phyloP scores from a whole-genome alignment of 192 early-diverging fungal species.

The Coemansia sp. region DNA sequence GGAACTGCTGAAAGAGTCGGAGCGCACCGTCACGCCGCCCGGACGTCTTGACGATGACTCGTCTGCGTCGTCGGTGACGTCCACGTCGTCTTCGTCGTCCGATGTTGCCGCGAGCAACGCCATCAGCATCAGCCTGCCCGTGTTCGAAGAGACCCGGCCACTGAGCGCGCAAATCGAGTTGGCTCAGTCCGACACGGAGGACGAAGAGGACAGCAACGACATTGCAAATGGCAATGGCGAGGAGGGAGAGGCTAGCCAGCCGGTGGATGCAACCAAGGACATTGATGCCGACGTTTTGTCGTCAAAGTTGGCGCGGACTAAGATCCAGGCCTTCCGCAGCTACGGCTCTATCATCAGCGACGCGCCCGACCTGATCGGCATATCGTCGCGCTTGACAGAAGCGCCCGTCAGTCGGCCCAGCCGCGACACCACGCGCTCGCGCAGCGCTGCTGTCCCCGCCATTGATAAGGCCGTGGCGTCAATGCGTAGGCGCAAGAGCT shows the following conservation, averaged over 20 bases:
- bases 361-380: conserved; percentile 52
- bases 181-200: background rate
- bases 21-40: conserved; percentile 46
- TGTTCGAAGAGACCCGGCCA: conserved; percentile 10
- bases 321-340: conserved; percentile 31
- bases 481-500: conserved; percentile 9
- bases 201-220: background rate
- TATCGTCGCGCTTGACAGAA: conserved; percentile 16
- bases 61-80: background rate
- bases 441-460: background rate
- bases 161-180: conserved; percentile 12
- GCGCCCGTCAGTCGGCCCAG: conserved; percentile 30
- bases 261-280: background rate
- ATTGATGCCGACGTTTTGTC: conserved; percentile 25
- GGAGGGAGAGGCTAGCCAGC: background rate
- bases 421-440: conserved; percentile 27
- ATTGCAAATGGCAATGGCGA: background rate
- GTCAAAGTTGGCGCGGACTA: conserved; percentile 33
- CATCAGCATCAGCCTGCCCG: conserved; percentile 7
- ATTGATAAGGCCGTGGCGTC: background rate
- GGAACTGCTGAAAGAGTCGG: conserved; percentile 50
- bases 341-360: conserved; percentile 45
- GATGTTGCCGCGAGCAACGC: background rate
- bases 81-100: background rate
- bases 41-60: background rate